Conservation (phyloP, 2,329 filamentous ascomycete species). For the Xylaria polymorpha region DNA sequence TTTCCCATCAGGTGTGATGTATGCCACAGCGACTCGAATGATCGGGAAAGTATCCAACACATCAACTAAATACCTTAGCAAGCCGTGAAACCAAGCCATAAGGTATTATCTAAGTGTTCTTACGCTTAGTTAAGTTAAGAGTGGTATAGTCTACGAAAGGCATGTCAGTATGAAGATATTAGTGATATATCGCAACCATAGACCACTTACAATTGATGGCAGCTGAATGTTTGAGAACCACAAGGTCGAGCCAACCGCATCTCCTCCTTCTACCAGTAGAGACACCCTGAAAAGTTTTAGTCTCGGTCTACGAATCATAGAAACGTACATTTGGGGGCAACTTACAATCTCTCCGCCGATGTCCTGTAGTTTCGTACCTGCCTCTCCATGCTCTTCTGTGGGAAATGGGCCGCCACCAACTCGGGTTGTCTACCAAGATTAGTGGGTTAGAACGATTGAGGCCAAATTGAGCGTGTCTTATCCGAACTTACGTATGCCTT, state of each 20-base stretch:
- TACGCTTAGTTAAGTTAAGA: slow-evolving; percentile 51
- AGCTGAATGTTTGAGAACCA: slow-evolving; percentile 40
- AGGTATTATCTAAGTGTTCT: neutral
- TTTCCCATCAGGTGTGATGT: slow-evolving; percentile 54
- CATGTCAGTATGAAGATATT: slow-evolving; percentile 10
- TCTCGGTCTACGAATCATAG: neutral
- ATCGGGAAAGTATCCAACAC: slow-evolving; percentile 70
- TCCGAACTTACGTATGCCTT: slow-evolving; percentile 59
- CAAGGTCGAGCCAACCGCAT: slow-evolving; percentile 40
- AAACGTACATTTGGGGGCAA: neutral
- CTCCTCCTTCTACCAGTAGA: slow-evolving; percentile 59
- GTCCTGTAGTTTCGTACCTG: slow-evolving; percentile 52
- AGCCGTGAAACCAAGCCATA: neutral
- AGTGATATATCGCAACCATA: neutral
- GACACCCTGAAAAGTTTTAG: slow-evolving; percentile 43
- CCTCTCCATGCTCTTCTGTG: slow-evolving; percentile 60
- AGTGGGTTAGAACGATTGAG: neutral
- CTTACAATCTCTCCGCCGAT: slow-evolving; percentile 49
- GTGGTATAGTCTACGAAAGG: slow-evolving; percentile 36
- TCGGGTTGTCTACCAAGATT: slow-evolving; percentile 63
- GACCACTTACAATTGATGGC: slow-evolving; percentile 36
- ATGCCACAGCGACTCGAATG: slow-evolving; percentile 69
- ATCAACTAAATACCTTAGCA: slow-evolving; percentile 55
- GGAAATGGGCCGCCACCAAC: slow-evolving; percentile 68
- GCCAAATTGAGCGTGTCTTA: neutral